Evolutionary conservation across 73 alveolate genomes (phyloP).

Genomic region (Blepharisma japonicum): DNA sequence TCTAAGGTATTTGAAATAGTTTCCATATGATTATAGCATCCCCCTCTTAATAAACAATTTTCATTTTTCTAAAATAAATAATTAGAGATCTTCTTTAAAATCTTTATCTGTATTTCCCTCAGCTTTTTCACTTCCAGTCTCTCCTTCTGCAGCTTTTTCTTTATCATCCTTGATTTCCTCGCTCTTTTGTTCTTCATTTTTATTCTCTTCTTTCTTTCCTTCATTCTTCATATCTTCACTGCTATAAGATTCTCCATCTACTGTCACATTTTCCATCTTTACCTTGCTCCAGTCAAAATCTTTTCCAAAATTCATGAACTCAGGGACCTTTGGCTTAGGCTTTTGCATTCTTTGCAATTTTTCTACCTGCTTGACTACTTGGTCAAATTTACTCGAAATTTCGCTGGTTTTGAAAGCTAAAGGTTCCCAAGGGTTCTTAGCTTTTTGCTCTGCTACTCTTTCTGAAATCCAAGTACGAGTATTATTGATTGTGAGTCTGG

Average conservation of each 20-base stretch:
- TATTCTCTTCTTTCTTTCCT: background rate
- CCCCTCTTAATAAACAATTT: no score
- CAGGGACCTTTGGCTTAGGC: background rate
- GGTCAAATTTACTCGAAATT: background rate
- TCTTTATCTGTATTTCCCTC: no score
- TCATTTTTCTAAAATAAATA: no score
- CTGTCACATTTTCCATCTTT: conserved; percentile 22
- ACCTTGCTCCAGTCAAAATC: conserved; percentile 24
- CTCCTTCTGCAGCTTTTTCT: no score
- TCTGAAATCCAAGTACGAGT: background rate
- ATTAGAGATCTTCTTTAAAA: no score
- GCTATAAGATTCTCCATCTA: conserved; percentile 8
- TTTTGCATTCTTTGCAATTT: background rate
- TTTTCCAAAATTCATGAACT: conserved; percentile 16
- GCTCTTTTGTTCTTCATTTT: background rate
- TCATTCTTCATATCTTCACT: conserved; percentile 1
- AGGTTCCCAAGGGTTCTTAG: background rate
- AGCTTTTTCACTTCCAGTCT: no score
- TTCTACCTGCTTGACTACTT: background rate
- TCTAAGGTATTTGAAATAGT: no score
- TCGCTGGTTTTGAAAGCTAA: background rate
- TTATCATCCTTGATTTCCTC: no score
- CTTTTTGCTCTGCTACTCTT: background rate
- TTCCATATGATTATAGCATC: no score
- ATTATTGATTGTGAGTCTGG: background rate